Conservation (phyloP, 192 early-diverging fungal genomes). For the Backusella australiensis region DNA sequence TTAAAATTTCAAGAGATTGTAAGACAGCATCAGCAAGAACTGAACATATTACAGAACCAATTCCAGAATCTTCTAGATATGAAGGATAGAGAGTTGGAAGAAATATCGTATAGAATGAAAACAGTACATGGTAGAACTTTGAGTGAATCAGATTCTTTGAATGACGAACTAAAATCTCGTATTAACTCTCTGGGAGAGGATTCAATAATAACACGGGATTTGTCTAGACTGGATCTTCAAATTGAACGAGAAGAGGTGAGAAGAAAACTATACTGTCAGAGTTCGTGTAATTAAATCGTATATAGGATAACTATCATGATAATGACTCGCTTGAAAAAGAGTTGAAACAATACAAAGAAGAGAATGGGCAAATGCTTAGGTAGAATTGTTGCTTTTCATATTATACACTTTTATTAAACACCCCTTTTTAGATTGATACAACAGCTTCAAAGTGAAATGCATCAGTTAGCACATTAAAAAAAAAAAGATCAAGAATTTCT, state of each 20-base stretch:
- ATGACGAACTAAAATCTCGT: not conserved
- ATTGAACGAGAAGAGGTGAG: not conserved
- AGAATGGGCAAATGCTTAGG: constrained; percentile 22
- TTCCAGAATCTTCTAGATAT: constrained; percentile 22
- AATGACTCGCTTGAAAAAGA: constrained; percentile 7
- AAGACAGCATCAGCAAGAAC: constrained; percentile 20
- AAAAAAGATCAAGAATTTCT: not conserved
- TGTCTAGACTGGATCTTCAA: not conserved
- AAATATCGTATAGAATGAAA: constrained; percentile 10
- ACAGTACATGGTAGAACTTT: constrained; percentile 18
- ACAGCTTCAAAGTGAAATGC: constrained; percentile 6
- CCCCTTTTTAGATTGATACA: not conserved
- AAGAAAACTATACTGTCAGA: not conserved
- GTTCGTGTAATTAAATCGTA: not conserved
- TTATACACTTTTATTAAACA: not conserved
- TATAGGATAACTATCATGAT: not conserved
- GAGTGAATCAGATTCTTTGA: constrained; percentile 12
- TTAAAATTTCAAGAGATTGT: constrained; percentile 21
- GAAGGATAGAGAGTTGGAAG: constrained; percentile 19
- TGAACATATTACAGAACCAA: constrained; percentile 29
- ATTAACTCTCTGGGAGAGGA: not conserved
- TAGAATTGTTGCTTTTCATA: not conserved
- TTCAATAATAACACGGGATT: not conserved
- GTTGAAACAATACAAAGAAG: constrained; percentile 7
- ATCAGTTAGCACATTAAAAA: not conserved